Percentiles rank a stretch among this genome's conserved stretches.
phyloP scores from a whole-genome alignment of 495 filamentous ascomycete species.

The Aspergillus sclerotioniger region DNA sequence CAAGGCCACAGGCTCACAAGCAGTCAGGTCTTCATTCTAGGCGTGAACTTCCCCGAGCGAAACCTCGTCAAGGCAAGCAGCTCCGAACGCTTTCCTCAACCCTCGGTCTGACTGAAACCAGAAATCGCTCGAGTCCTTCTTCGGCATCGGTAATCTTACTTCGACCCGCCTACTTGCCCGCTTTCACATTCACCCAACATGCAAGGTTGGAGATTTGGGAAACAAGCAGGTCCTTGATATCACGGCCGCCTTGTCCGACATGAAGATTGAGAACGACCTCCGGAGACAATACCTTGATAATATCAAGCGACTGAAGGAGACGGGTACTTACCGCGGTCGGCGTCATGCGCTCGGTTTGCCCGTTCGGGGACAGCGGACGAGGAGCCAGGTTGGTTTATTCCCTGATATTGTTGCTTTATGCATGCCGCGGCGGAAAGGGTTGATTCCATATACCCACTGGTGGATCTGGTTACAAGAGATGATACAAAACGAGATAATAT shows the following conservation, averaged over 20 bases:
- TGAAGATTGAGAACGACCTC: conserved; percentile 94
- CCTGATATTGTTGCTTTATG: not conserved
- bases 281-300: conserved; percentile 73
- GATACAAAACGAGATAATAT: not conserved
- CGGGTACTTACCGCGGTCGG: conserved; percentile 85
- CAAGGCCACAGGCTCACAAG: conserved; percentile 4
- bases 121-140: conserved; percentile 86
- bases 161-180: conserved; percentile 78
- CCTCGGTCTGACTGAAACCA: conserved; percentile 34
- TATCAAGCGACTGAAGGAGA: conserved; percentile 82
- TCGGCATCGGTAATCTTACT: conserved; percentile 74
- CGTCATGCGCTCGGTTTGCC: conserved; percentile 88
- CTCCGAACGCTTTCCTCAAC: conserved; percentile 12
- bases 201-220: conserved; percentile 67
- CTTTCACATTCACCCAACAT: conserved; percentile 78
- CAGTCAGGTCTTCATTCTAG: conserved; percentile 74
- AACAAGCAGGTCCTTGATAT: conserved; percentile 73
- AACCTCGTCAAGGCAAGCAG: conserved; percentile 72
- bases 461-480: too few species aligned
- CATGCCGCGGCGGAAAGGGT: conserved; percentile 9
- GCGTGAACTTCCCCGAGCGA: conserved; percentile 78
- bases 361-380: conserved; percentile 82
- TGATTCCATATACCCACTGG: not conserved
- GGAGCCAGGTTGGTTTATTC: conserved; percentile 62
- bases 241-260: conserved; percentile 77